Conservation (phyloP, 352 stramenopile species). For the Phytopythium sindhum region DNA sequence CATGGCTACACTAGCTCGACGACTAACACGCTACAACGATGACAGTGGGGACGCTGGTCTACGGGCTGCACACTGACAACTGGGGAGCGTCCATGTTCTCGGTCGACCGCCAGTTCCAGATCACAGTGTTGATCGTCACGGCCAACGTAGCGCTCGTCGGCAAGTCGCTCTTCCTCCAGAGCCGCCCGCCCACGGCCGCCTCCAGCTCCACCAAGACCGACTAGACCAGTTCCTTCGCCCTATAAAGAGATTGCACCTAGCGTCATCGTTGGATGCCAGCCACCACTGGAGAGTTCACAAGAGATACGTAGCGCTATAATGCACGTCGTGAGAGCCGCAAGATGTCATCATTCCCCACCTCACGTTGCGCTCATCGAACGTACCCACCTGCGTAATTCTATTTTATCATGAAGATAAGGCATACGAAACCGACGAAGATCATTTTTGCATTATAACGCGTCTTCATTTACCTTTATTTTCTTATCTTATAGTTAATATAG, state of each 20-base stretch:
- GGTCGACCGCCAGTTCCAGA: conserved; percentile 35
- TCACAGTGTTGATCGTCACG: conserved; percentile 44
- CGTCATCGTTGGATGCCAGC: background rate
- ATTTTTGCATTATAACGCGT: background rate
- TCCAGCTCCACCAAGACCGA: background rate
- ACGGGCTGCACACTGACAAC: conserved; percentile 41
- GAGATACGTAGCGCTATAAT: background rate
- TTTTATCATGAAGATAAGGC: no score
- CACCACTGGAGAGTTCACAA: background rate
- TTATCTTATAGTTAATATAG: no score
- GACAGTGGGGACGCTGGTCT: conserved; percentile 38
- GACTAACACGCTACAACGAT: background rate
- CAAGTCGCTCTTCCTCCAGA: conserved; percentile 26
- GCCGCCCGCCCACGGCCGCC: background rate
- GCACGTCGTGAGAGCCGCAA: background rate
- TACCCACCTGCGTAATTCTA: background rate
- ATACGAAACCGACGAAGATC: no score
- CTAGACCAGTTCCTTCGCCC: conserved; percentile 1
- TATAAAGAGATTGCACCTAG: background rate
- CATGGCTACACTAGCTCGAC: background rate
- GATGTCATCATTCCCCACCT: background rate
- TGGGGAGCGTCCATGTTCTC: conserved; percentile 35
- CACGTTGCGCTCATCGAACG: background rate
- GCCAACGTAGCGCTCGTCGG: conserved; percentile 46
- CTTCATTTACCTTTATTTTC: background rate